These are phyloP conservation scores for Trematosphaeria pertusa DNA, from an alignment of 2,329 filamentous ascomycete species.

Conservation along the genomic window DNA sequence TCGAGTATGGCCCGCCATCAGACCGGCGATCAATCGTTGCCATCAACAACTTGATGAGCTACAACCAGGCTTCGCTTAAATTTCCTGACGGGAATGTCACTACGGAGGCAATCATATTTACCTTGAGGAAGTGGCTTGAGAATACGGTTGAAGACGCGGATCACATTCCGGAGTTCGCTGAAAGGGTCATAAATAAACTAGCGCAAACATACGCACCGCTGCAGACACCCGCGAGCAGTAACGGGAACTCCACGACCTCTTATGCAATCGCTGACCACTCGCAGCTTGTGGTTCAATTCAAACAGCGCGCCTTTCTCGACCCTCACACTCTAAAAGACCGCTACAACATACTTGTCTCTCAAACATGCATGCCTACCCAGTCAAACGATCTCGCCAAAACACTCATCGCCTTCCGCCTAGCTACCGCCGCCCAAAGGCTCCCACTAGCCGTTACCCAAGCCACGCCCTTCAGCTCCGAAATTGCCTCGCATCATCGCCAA, in stretches of 20 bases:
- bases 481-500: slow-evolving; percentile 26
- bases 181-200: slow-evolving; percentile 31
- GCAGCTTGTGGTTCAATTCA: slow-evolving; percentile 26
- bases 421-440: slow-evolving; percentile 26
- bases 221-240: background rate
- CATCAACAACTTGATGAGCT: slow-evolving; percentile 31
- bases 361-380: slow-evolving; percentile 29
- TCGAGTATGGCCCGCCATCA: slow-evolving; percentile 61
- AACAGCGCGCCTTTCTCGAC: slow-evolving; percentile 31
- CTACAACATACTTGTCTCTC: slow-evolving; percentile 37
- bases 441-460: slow-evolving; percentile 21
- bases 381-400: slow-evolving; percentile 26
- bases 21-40: slow-evolving; percentile 52
- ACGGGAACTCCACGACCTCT: background rate
- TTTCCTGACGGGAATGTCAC: slow-evolving; percentile 29
- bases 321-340: slow-evolving; percentile 37
- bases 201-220: slow-evolving; percentile 22
- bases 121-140: slow-evolving; percentile 42
- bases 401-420: slow-evolving; percentile 42
- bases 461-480: slow-evolving; percentile 28
- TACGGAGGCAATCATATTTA: slow-evolving; percentile 44
- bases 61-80: slow-evolving; percentile 20
- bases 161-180: slow-evolving; percentile 27
- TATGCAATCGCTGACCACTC: slow-evolving; percentile 7
- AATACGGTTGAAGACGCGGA: slow-evolving; percentile 36